Evolutionary conservation across 2,329 filamentous ascomycete genomes (phyloP), one percentile per base, ranked within the genome.

Genomic region (Emericellopsis cladophorae): DNA sequence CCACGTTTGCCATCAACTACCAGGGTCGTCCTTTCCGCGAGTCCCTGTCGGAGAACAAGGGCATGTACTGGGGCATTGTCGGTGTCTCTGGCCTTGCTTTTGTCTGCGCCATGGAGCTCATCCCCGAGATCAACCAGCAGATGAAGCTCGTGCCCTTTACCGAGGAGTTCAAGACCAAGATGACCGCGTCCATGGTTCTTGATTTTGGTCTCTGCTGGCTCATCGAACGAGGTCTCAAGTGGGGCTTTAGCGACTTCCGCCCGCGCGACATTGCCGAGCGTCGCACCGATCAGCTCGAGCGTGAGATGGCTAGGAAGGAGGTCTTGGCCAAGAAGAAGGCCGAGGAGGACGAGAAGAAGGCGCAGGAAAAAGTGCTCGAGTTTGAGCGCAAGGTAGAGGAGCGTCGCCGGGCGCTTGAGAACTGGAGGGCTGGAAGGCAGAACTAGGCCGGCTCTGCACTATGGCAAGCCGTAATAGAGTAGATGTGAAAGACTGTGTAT

Each of bases 1-100:
- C 89, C 21, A 98, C 92, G 4, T 98, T 98, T 54, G 89, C 92
- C 45, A 95, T 98, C 70, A 98, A 98, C 70, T 98, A 98, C 69
- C 92, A 98, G 64, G 92, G 92, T 44, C 84, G 92, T 9, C 92
- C 92, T 11, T 98, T 98, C 82, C 85, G 92, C 45, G 92, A 98
- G 65, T 84, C 84, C 18, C 87, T 98, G 49, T 81, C 84, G 5
- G 92, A 95, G 66, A 98, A 98, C 70, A 84, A 80, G 61, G 88
- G 86, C 59, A 98, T 98, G 92, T 98, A 92, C 68, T 98, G 84
- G 72, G 92, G 92, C 44, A 87, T 98, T 42, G 68, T 98, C 33
- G 83, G 84, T 48, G 90, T 95, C 14, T 86, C 87, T 0, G 87
- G 72, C 34, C 84, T 98, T 24, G 90, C 92, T 6, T 96, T 98